Percentiles rank a stretch among this genome's conserved stretches.
Conservation (phyloP, 1,284 basidiomycete genomes). For the Moesziomyces sp. region DNA sequence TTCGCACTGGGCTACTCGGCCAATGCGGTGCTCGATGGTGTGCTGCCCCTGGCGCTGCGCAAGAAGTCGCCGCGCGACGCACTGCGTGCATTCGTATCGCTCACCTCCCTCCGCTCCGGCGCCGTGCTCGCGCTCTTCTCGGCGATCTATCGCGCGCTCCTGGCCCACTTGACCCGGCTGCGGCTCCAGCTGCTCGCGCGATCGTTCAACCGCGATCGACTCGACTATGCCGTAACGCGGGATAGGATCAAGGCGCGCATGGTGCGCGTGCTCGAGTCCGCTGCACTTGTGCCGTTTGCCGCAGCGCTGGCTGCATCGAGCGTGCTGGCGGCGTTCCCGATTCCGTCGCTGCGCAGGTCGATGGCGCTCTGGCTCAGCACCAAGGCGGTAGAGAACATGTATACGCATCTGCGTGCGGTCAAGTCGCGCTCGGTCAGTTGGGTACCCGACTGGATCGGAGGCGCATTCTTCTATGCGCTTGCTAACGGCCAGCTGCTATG, state of each 20-base stretch:
- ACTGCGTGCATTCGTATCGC: constrained; percentile 29
- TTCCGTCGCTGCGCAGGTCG: constrained; percentile 17
- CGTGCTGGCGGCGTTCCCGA: constrained; percentile 39
- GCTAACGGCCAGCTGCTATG: constrained; percentile 59
- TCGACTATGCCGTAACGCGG: constrained; percentile 23
- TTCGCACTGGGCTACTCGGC: constrained; percentile 44
- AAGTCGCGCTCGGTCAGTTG: constrained; percentile 31
- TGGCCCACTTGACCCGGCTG: constrained; percentile 29
- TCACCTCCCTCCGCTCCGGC: constrained; percentile 36
- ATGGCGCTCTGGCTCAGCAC: constrained; percentile 47
- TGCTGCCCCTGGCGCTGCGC: constrained; percentile 41
- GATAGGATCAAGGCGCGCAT: constrained; percentile 37
- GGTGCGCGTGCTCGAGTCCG: constrained; percentile 33
- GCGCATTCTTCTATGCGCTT: constrained; percentile 55
- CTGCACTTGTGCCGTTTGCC: constrained; percentile 37
- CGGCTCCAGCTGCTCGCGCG: constrained; percentile 24
- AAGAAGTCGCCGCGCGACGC: constrained; percentile 41
- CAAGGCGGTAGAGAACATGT: constrained; percentile 44
- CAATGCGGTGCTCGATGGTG: constrained; percentile 43
- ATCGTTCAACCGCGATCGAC: constrained; percentile 12
- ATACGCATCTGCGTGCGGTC: constrained; percentile 26
- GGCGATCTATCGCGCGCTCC: constrained; percentile 44
- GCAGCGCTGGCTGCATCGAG: constrained; percentile 26
- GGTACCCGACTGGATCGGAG: constrained; percentile 57
- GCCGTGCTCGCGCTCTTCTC: constrained; percentile 47